Evolutionary conservation across 331 rosid species (phyloP), one percentile per base, ranked within the genome.

Genomic region (Cydonia oblonga): DNA sequence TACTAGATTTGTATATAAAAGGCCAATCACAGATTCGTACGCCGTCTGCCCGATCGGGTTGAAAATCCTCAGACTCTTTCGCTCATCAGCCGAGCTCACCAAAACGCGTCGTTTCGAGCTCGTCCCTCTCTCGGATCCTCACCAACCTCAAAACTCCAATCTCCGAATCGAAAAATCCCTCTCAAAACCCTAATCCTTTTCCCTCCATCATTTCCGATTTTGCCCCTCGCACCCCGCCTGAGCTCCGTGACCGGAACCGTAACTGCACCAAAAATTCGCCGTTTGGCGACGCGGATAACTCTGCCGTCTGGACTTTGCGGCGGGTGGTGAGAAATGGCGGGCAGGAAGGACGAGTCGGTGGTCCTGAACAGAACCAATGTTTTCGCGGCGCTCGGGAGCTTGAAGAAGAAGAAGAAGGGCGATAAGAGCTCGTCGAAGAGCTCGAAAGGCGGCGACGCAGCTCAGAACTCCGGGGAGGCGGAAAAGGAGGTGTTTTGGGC

Each of bases 371-470:
- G 81, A 79, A 74, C 83, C 51, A 89, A 89, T 78, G 85, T 89
- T 3, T 89, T 89, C 2, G 96, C 96, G 0, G 96, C 96, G 51
- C 91, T 89, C 24, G 96, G 86, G 7, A 87, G 84, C 73, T 74
- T 83, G 84, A 85, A 83, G 88, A 89, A 89, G 83, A 89, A 89
- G 86, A 89, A 89, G 86, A 83, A 88, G 85, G 46, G 88, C 79
- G 73, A 49, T 24, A 71, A 58, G 69, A 52, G 22, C 22, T 60
- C 59, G 9, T 80, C 86, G 14, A 83, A 85, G 84, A 82, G 80
- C 29, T 70, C 78, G 14, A 75, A 81, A 40, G 68, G 59, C 63
- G 77, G 56, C 13, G 79, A 42, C 16, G 22, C 76, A 9, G 44
- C 69, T 56, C 72, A 75, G 59, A 18, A 62, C 20, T 14, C 67